Conservation (phyloP, 345 rosid species). For the Corchorus olitorius region DNA sequence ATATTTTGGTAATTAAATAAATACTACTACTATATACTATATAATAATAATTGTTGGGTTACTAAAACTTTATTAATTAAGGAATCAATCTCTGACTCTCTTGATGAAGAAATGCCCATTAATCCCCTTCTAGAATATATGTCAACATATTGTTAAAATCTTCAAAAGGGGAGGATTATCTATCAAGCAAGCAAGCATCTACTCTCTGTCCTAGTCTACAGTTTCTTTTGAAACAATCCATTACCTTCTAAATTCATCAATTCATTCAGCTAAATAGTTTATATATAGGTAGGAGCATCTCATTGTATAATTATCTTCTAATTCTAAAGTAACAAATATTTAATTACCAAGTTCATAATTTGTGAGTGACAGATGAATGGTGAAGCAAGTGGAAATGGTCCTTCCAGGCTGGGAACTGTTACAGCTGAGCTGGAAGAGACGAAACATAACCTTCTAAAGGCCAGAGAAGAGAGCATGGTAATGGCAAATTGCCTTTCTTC, state of each 20-base stretch:
- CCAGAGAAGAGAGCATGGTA: slow-evolving; percentile 59
- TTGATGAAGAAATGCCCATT: slow-evolving; percentile 5
- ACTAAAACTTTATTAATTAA: slow-evolving; percentile 4
- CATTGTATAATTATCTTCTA: not conserved
- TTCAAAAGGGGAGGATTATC: not conserved
- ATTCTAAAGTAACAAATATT: not conserved
- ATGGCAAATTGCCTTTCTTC: slow-evolving; percentile 63
- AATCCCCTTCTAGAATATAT: not conserved
- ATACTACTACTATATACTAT: not conserved
- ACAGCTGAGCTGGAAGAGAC: slow-evolving; percentile 76
- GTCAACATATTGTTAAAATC: not conserved
- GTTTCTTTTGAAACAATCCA: not conserved
- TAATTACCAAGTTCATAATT: not conserved
- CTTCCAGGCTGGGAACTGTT: slow-evolving; percentile 34
- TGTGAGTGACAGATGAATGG: slow-evolving; percentile 38
- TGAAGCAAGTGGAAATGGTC: slow-evolving; percentile 29
- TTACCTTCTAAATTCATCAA: not conserved
- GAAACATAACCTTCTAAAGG: slow-evolving; percentile 61
- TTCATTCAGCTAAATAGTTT: not conserved
- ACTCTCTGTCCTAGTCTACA: not conserved
- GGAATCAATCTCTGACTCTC: slow-evolving; percentile 8
- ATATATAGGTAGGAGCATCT: not conserved
- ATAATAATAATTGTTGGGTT: not conserved
- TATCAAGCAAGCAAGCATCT: not conserved
- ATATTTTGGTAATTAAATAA: no score